Base-by-base conservation (phyloP, 371 early-diverging fungal genomes). In the Fennellomyces sp. region DNA sequence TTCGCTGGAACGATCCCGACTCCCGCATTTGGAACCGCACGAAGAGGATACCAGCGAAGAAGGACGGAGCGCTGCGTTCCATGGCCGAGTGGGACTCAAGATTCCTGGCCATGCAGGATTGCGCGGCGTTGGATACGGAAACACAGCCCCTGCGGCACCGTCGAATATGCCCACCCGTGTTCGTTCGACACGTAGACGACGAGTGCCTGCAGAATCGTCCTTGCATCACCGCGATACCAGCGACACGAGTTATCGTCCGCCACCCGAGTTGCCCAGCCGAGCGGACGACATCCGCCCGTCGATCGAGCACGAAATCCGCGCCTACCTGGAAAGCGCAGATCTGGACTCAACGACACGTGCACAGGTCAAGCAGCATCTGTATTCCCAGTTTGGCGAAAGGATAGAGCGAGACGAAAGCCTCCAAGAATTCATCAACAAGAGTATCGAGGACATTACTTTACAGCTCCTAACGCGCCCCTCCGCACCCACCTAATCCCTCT, bases 311-410 rank as follows among this genome's bases (percentile, higher is more conserved):
- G 70, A 74, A 48, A 67, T 78, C 11, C 53, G 54, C 25, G 26
- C 30, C 12, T 75, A 66, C 53, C 55, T 78, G 17, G 52, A 53
- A 12, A 42, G 64, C n/a, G 70, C 66, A 8, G 69, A 75, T 57
- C 41, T 78, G 0, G 69, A 67, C 38, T 61, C 64, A 29, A 68
- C 64, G 7, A 78, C 75, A 23, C 68, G 71, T 17, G 66, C 71
- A 0, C 66, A 78, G 51, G 75, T 78, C 29, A 75, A 74, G 23
- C 55, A 66, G 2, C 70, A 78, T 62, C 23, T 78, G 25, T 42
- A 55, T 3, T 30, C 38, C 13, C 42, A 61, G 45, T 68, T 75
- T 38, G 75, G 71, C 6, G 54, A 59, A 3, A 51, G 58, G 21
- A 51, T 67, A 5, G 48, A 62, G 13, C 42, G 51, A 5, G 63